Evolutionary conservation across 208 protist species (phyloP).

Genomic region (Acanthamoeba triangularis): DNA sequence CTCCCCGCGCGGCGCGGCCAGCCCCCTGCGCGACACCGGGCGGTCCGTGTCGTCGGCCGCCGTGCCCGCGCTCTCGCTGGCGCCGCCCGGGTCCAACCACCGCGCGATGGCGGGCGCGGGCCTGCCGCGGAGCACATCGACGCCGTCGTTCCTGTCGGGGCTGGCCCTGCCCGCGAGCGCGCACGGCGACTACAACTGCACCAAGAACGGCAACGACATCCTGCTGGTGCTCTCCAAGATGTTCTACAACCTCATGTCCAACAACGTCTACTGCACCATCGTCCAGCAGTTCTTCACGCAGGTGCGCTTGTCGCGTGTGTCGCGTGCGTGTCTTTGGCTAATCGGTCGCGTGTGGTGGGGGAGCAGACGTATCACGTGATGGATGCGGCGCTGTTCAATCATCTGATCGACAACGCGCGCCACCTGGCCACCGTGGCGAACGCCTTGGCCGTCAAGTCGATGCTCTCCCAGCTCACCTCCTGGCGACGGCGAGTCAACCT

Average conservation of each 20-base stretch:
- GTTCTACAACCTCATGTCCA: constrained; percentile 71
- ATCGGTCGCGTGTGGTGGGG: not conserved
- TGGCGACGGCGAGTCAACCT: constrained; percentile 51
- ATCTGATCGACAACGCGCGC: constrained; percentile 71
- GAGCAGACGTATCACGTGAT: constrained; percentile 18
- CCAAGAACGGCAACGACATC: constrained; percentile 60
- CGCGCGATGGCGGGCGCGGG: not conserved
- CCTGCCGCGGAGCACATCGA: constrained; percentile 28
- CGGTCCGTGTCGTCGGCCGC: not conserved
- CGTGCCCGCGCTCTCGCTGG: not conserved
- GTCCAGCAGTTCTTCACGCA: constrained; percentile 71
- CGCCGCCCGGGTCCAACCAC: not conserved
- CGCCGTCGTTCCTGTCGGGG: not conserved
- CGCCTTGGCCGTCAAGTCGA: constrained; percentile 63
- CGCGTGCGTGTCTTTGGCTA: not conserved
- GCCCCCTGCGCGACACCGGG: not conserved
- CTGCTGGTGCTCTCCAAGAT: constrained; percentile 61
- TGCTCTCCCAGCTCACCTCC: constrained; percentile 44
- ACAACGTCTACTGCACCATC: constrained; percentile 70
- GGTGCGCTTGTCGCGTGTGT: not conserved
- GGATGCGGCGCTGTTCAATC: constrained; percentile 69
- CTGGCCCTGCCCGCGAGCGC: not conserved
- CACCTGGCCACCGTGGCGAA: constrained; percentile 69
- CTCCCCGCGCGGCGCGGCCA: not conserved
- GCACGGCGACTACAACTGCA: constrained; percentile 33